A percentile compares a stretch with the other conserved stretches of the same genome.
These are phyloP conservation scores for Teunomyces gatunensis DNA, from an alignment of 805 yeast species.

Conservation along the genomic window DNA sequence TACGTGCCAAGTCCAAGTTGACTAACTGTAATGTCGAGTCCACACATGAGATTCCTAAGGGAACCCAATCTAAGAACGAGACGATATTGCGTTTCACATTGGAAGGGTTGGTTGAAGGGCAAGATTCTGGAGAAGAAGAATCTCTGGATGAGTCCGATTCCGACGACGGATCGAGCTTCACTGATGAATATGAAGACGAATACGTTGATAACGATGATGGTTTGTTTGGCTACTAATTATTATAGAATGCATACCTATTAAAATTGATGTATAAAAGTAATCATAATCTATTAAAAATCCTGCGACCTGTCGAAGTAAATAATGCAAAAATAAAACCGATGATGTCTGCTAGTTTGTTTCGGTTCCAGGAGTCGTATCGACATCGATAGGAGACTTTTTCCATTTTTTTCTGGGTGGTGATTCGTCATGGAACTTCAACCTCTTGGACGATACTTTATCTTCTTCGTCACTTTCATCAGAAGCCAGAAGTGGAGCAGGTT, in stretches of 20 bases:
- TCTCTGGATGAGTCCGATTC: constrained; percentile 28
- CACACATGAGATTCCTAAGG: constrained; percentile 60
- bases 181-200: constrained; percentile 48
- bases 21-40: constrained; percentile 87
- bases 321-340: not conserved
- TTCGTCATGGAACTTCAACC: constrained; percentile 4
- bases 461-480: constrained; percentile 6
- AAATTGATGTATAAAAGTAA: not conserved
- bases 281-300: not conserved
- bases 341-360: not conserved
- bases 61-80: constrained; percentile 57
- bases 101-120: constrained; percentile 38
- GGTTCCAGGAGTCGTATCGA: not conserved
- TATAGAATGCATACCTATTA: not conserved
- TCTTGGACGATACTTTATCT: constrained; percentile 6
- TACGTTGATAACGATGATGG: constrained; percentile 60
- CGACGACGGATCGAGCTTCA: constrained; percentile 46
- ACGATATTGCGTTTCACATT: constrained; percentile 45
- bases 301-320: constrained; percentile 2
- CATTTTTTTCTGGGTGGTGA: constrained; percentile 4
- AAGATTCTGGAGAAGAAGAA: constrained; percentile 28
- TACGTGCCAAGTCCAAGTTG: constrained; percentile 63
- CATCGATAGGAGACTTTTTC: constrained; percentile 5
- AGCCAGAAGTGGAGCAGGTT: constrained; percentile 2
- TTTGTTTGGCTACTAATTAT: constrained; percentile 38